Base-by-base conservation (phyloP, 148 eudicot species). In the Camellia sinensis region DNA sequence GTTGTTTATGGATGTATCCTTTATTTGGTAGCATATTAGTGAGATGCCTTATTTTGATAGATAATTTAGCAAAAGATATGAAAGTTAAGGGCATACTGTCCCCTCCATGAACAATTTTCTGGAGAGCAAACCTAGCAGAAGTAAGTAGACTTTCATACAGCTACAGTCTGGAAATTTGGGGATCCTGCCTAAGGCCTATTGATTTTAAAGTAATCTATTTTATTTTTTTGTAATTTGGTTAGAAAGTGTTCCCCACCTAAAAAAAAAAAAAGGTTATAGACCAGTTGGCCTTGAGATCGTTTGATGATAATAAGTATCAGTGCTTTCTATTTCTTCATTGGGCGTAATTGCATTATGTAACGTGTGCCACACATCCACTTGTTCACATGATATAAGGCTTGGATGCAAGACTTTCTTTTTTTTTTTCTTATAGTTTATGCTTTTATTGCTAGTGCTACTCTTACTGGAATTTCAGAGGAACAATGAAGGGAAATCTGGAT, bases 1-100 rank as follows among this genome's bases (percentile, higher is more conserved):
- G 99, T 90, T 83, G 99, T 96, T 71, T 96, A 96, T 86, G 99
- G 99, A 83, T 92, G 99, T 96, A 96, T 96, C 98, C 97, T 92
- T 87, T 76, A 41, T 71, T 79, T 64, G 18, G 11, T n/a, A 45
- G 18, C 45, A 70, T 81, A 37, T 6, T 54, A 40, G 11, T 41
- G 40, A 6, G 63, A 67, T 29, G 12, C 14, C 44, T 29, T 61
- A 14, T 52, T 73, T 73, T 44, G 67, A 56, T 2, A 14, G 13
- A 3, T 21, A 75, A 57, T 67, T 52, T 46, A 54, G 62, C 14
- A 14, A 70, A 73, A 45, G 76, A 59, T 71, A 48, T 29, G 18
- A 53, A 63, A 48, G 60, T 69, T 13, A 43, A 4, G 18, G 37
- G n/a, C 8, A 46, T 44, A 54, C 57, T 44, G 43, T 43, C 45